Percentiles rank a stretch among this genome's conserved stretches.
Conservation (phyloP, 1,139 yeast species). For the Eremothecium cymbalariae region DNA sequence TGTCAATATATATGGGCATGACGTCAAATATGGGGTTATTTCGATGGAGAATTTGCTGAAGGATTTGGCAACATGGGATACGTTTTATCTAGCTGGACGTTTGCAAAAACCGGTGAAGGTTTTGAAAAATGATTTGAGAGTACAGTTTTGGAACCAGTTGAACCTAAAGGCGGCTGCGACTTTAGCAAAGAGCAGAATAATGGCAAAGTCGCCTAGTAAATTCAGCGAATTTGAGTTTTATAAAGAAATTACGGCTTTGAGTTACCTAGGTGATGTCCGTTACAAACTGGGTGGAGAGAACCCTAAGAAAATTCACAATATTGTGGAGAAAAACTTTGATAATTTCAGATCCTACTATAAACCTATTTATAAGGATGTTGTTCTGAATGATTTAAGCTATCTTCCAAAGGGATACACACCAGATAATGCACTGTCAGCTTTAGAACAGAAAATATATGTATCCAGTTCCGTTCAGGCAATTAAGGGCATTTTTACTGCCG, state of each 20-base stretch:
- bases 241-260: slow-evolving; percentile 67
- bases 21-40: slow-evolving; percentile 82
- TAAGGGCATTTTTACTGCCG: slow-evolving; percentile 86
- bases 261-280: slow-evolving; percentile 88
- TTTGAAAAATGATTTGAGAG: slow-evolving; percentile 51
- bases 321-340: slow-evolving; percentile 66
- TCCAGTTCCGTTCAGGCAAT: slow-evolving; percentile 70
- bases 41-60: slow-evolving; percentile 49
- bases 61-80: slow-evolving; percentile 76
- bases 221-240: slow-evolving; percentile 62
- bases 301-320: slow-evolving; percentile 79
- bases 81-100: slow-evolving; percentile 85
- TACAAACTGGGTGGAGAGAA: slow-evolving; percentile 85
- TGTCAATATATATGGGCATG: slow-evolving; percentile 52
- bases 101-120: slow-evolving; percentile 89
- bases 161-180: slow-evolving; percentile 75
- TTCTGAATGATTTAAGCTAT: slow-evolving; percentile 28
- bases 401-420: slow-evolving; percentile 34
- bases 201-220: slow-evolving; percentile 36
- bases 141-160: slow-evolving; percentile 61
- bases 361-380: slow-evolving; percentile 50
- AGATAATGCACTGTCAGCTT: slow-evolving; percentile 33
- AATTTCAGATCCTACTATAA: slow-evolving; percentile 63
- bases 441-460: slow-evolving; percentile 53
- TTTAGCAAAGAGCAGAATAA: slow-evolving; percentile 47